Percentiles rank a stretch among this genome's conserved stretches.
Conservation (phyloP, 1,139 yeast genomes). For the Pichia sp. region DNA sequence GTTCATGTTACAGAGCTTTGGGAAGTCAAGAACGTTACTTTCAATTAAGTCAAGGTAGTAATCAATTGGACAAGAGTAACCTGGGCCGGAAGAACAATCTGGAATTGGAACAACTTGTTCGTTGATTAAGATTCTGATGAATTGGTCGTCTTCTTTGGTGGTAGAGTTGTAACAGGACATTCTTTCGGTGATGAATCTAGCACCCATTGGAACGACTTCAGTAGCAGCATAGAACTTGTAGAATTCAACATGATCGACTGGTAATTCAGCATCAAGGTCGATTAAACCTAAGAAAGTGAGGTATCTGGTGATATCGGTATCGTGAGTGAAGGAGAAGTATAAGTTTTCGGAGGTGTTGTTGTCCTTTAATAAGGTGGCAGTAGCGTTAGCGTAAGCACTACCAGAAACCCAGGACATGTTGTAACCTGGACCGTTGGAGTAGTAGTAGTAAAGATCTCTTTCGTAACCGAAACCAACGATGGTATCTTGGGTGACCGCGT, state of each 20-base stretch:
- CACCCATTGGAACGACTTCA: conserved; percentile 50
- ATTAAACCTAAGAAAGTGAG: conserved; percentile 44
- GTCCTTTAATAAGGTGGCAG: conserved; percentile 39
- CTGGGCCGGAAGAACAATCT: conserved; percentile 51
- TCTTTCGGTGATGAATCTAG: conserved; percentile 47
- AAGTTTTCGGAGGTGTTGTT: conserved; percentile 29
- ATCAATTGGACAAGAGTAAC: conserved; percentile 42
- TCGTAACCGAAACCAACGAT: conserved; percentile 42
- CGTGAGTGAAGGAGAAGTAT: conserved; percentile 47
- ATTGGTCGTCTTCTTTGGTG: conserved; percentile 14
- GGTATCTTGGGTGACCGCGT: conserved; percentile 49
- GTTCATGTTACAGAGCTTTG: background rate
- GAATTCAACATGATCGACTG: conserved; percentile 33
- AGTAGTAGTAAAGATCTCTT: conserved; percentile 43
- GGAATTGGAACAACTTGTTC: conserved; percentile 54
- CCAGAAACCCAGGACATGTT: conserved; percentile 42
- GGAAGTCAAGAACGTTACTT: background rate
- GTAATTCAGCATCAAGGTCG: conserved; percentile 31
- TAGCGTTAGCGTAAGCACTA: conserved; percentile 45
- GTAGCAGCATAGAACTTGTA: conserved; percentile 26
- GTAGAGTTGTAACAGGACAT: conserved; percentile 34
- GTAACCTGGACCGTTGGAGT: conserved; percentile 50
- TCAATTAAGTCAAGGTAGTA: background rate
- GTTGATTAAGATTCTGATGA: conserved; percentile 33
- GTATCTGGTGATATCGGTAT: conserved; percentile 44